Conservation (phyloP, 1,284 basidiomycete genomes). For the Golubevia sp. region DNA sequence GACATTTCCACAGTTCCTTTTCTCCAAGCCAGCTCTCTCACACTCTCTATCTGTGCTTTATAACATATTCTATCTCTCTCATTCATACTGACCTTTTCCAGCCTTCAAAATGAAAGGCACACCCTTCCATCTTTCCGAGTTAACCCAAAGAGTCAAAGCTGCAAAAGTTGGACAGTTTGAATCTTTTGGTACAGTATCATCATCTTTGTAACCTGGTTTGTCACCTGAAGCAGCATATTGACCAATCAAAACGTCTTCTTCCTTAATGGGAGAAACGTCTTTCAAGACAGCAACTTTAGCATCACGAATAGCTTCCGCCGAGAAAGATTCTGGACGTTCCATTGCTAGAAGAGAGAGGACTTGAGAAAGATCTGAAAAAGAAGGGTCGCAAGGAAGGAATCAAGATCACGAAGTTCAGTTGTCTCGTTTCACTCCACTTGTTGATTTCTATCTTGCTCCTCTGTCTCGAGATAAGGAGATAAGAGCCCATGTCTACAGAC, state of each 20-base stretch:
- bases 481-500: no score
- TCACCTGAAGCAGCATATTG: constrained; percentile 58
- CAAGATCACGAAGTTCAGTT: no score
- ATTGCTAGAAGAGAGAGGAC: constrained; percentile 61
- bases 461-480: no score
- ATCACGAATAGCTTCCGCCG: constrained; percentile 61
- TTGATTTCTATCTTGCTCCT: no score
- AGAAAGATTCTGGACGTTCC: constrained; percentile 58
- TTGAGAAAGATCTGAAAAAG: constrained; percentile 43
- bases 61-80: no score
- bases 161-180: constrained; percentile 62
- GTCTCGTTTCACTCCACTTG: no score
- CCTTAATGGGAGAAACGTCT: constrained; percentile 48
- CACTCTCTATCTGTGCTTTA: no score
- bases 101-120: constrained; percentile 60
- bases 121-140: constrained; percentile 55
- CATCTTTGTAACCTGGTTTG: constrained; percentile 63
- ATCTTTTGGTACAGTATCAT: constrained; percentile 63
- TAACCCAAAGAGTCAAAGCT: constrained; percentile 52
- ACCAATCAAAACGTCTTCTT: constrained; percentile 59
- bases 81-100: constrained; percentile 33
- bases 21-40: no score
- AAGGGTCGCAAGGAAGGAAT: neutral
- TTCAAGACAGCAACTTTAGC: constrained; percentile 61
- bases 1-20: no score